Evolutionary conservation across 768 basidiomycete genomes (phyloP).

Genomic region (Lentinula lateritia): DNA sequence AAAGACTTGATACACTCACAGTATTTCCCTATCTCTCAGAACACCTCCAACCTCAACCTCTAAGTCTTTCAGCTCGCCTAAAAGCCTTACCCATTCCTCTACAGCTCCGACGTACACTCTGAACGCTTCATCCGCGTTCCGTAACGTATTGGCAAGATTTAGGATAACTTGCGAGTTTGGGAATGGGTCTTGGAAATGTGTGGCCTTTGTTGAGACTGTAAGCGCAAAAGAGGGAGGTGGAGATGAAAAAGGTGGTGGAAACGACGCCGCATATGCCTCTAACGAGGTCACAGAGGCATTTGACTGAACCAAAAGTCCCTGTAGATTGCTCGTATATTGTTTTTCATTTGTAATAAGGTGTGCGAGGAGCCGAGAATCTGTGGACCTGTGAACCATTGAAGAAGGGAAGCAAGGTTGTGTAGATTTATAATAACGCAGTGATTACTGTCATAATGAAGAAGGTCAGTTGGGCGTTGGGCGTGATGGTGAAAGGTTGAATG

Average conservation of each 20-base stretch:
- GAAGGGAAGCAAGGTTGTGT: neutral
- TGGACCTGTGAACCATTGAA: conserved; percentile 64
- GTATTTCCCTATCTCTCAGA: conserved; percentile 72
- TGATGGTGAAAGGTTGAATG: too few relatives aligned
- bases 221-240: too few relatives aligned
- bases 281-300: conserved; percentile 59
- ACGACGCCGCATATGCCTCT: conserved; percentile 69
- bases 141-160: conserved; percentile 51
- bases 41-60: conserved; percentile 73
- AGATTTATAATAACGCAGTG: too few relatives aligned
- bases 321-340: conserved; percentile 60
- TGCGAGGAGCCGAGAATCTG: conserved; percentile 66
- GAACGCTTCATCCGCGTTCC: conserved; percentile 65
- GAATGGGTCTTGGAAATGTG: too few relatives aligned
- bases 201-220: too few relatives aligned
- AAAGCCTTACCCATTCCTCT: conserved; percentile 60
- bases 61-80: conserved; percentile 53
- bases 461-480: too few relatives aligned
- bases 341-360: conserved; percentile 69
- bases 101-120: conserved; percentile 53
- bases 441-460: too few relatives aligned
- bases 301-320: conserved; percentile 51
- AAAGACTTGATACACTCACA: conserved; percentile 43
- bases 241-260: conserved; percentile 28
- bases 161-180: conserved; percentile 49